Evolutionary conservation across 192 early-diverging fungal species (phyloP), one percentile per base, ranked within the genome.

Genomic region (Oehlia diaphana): DNA sequence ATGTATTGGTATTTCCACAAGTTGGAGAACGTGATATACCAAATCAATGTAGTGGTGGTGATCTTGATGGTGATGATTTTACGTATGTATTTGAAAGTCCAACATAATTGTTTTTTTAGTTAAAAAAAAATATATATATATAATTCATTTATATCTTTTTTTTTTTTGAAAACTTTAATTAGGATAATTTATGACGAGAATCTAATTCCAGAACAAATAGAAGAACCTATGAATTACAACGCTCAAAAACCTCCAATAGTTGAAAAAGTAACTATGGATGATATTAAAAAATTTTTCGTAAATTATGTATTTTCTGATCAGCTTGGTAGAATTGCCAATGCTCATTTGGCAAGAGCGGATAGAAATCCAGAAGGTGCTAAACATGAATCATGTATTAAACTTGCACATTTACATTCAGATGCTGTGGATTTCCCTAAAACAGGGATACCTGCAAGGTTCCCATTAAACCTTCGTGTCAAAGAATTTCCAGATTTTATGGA

Each of bases 341-440:
- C 35, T 37, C 35, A 37, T 37, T 37, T 37, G 4, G 35, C 35
- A 37, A 37, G 35, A 0, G 35, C 35, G 4, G 35, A 37, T 37
- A 37, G 0, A 3, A 2, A 4, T 37, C 35, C 35, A 4, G 35
- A 37, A 37, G 35, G 35, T 37, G 35, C 35, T 4, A 37, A 37
- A 37, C 35, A 37, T 37, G 35, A 37, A 4, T 4, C 35, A 4
- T 37, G 35, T 37, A 37, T 37, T 37, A 2, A 37, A 37, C 35
- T 37, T 37, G 35, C 35, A 37, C 35, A 37, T 44, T 80, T 94
- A 5, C 91, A 92, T 75, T 93, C 93, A 4, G 84, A 84, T 9
- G 94, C 94, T 1, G 93, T 95, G 1, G 94, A 95, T 82, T 95
- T 92, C 44, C 88, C 91, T 3, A 95, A 95, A 77, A 89, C 91